A percentile compares a stretch with the other conserved stretches of the same genome.
phyloP scores from a whole-genome alignment of 2,329 filamentous ascomycete species.

The Monilinia laxa region DNA sequence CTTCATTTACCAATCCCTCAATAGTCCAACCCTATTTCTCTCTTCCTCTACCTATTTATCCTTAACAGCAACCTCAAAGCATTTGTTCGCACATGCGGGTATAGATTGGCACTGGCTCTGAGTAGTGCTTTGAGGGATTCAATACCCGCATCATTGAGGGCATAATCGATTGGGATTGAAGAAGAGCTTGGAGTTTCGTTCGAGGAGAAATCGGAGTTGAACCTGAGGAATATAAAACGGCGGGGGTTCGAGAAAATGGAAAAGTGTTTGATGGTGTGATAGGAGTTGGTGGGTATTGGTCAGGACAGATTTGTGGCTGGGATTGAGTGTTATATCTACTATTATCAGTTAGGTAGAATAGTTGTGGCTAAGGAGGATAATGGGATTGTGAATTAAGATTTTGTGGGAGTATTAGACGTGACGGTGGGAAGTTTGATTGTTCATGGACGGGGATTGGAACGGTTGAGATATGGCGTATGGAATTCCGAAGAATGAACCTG shows the following conservation, averaged over 20 bases:
- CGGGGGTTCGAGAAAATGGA: not conserved
- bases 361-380: not conserved
- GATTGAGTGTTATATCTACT: not conserved
- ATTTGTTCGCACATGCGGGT: constrained; percentile 2
- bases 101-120: constrained; percentile 1
- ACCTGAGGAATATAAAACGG: not conserved
- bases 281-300: not conserved
- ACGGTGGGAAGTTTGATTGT: not conserved
- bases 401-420: not conserved
- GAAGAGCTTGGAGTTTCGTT: not conserved
- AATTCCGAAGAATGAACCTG: not conserved
- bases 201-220: not conserved
- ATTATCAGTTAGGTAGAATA: not conserved
- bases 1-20: not conserved
- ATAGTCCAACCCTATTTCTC: not conserved
- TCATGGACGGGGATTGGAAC: not conserved
- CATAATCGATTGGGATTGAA: not conserved
- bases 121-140: constrained; percentile 4
- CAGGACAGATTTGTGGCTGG: not conserved
- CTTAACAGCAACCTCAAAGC: not conserved
- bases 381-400: not conserved
- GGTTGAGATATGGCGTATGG: too few relatives aligned
- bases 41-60: constrained; percentile 15
- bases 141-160: not conserved
- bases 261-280: not conserved